phyloP scores from a whole-genome alignment of 192 early-diverging fungal genomes.

The Backusella morwellensis region DNA sequence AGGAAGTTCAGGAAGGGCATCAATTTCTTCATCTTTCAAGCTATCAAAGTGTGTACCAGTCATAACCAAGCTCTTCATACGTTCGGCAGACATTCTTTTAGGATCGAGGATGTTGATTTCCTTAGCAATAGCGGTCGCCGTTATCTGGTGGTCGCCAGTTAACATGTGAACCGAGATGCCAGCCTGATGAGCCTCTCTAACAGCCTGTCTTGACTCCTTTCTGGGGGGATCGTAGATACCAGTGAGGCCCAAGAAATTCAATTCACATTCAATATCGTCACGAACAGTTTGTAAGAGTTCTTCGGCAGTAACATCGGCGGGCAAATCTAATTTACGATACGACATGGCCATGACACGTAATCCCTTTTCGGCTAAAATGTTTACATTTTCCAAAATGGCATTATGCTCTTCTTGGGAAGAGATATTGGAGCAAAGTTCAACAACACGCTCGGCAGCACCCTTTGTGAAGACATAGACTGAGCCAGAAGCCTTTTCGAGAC shows the following conservation, averaged over 20 bases:
- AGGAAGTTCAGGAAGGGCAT: slow-evolving; percentile 72
- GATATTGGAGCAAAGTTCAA: slow-evolving; percentile 60
- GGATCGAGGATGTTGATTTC: slow-evolving; percentile 74
- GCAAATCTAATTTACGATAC: slow-evolving; percentile 48
- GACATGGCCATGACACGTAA: slow-evolving; percentile 87
- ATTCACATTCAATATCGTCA: slow-evolving; percentile 62
- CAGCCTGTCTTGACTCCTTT: slow-evolving; percentile 60
- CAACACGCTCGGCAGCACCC: slow-evolving; percentile 88
- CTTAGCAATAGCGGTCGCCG: slow-evolving; percentile 89
- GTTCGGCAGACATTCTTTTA: slow-evolving; percentile 32
- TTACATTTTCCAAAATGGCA: slow-evolving; percentile 59
- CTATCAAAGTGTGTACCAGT: slow-evolving; percentile 86
- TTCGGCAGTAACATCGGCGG: slow-evolving; percentile 22
- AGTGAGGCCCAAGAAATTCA: slow-evolving; percentile 83
- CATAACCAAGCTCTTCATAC: slow-evolving; percentile 62
- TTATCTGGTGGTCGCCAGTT: slow-evolving; percentile 91
- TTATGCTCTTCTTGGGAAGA: slow-evolving; percentile 35
- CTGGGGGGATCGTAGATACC: slow-evolving; percentile 97
- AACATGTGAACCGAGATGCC: slow-evolving; percentile 96
- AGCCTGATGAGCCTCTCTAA: slow-evolving; percentile 76
- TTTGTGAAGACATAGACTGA: slow-evolving; percentile 67
- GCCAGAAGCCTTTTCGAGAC: slow-evolving; percentile 24
- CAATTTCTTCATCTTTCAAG: slow-evolving; percentile 81
- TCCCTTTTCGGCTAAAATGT: slow-evolving; percentile 68
- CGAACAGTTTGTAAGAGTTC: slow-evolving; percentile 28